Evolutionary conservation across 2,329 filamentous ascomycete genomes (phyloP), one percentile per base, ranked within the genome.

Genomic region (Xylariaceae sp.): DNA sequence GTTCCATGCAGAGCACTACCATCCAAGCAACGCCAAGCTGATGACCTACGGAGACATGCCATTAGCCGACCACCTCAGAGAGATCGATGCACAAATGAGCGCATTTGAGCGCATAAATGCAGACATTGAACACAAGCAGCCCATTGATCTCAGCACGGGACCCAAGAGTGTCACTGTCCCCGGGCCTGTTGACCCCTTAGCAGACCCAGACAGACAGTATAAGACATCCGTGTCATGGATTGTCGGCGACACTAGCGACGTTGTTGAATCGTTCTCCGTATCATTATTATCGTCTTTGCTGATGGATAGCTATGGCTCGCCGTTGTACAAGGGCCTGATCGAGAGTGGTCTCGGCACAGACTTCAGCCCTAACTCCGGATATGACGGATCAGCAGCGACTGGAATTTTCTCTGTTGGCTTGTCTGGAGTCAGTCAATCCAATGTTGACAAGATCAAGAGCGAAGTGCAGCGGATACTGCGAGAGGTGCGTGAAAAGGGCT

Each of bases 191-290:
- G 94, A 99, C 72, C 91, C 92, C 1, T 79, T 99, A 60, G 88
- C 93, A 34, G 90, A 92, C 57, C 82, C 87, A 45, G 89, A 94
- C 68, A 89, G 90, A 70, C 94, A 99, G 72, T 89, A 86, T 75
- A 97, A 97, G 76, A 96, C 92, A 0, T 97, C 93, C 0, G 84
- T 93, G 0, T 95, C 93, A 0, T 99, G 94, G 94, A 80, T 95
- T 35, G 88, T 92, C 72, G 90, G 92, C 47, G 88, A 96, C 66
- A 88, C 90, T 0, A 84, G 86, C 1, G 84, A 99, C 68, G 82
- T 94, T 5, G 78, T 96, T 1, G 92, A 99, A 73, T 92, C 90
- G 0, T 97, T 97, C 73, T 90, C 91, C 0, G 75, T 97, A 4
- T 86, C 88, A 2, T 81, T 99, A 7, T 77, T 97, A 39, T 90